Percentiles rank a stretch among this genome's conserved stretches.
Evolutionary conservation across 352 stramenopile genomes (phyloP).

Genomic region (Phytopythium cucurbitacearum): DNA sequence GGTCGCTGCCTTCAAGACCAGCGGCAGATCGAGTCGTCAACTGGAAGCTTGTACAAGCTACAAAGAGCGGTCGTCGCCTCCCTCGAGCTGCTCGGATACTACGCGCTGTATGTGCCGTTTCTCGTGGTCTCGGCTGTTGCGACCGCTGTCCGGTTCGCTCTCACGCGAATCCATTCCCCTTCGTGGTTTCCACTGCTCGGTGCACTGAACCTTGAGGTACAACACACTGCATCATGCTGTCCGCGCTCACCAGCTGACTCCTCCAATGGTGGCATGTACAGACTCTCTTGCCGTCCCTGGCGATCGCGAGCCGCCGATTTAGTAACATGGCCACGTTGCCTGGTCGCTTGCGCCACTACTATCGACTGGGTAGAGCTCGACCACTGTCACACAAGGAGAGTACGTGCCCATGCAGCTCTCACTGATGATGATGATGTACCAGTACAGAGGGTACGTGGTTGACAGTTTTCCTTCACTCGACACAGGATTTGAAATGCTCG

Average conservation of each 20-base stretch:
- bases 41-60: neutral
- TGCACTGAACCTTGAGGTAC: constrained; percentile 32
- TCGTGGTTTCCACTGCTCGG: constrained; percentile 17
- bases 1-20: constrained; percentile 1
- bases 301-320: constrained; percentile 26
- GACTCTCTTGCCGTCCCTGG: constrained; percentile 39
- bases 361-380: constrained; percentile 14
- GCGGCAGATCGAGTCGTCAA: no score
- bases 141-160: constrained; percentile 6
- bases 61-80: neutral
- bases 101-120: constrained; percentile 20
- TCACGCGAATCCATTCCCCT: constrained; percentile 13
- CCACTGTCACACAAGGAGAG: constrained; percentile 27
- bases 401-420: constrained; percentile 7
- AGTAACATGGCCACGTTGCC: constrained; percentile 23
- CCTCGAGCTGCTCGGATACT: constrained; percentile 16
- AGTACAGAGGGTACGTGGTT: neutral
- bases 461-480: constrained; percentile 1
- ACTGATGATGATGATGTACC: no score
- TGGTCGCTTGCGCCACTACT: constrained; percentile 17
- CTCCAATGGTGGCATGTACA: constrained; percentile 11
- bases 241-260: neutral
- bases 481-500: constrained; percentile 22
- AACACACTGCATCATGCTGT: neutral
- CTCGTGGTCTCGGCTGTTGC: constrained; percentile 13